Evolutionary conservation across 139 green algal genomes (phyloP), one percentile per base, ranked within the genome.

Genomic region (Astrephomene gubernaculifera): DNA sequence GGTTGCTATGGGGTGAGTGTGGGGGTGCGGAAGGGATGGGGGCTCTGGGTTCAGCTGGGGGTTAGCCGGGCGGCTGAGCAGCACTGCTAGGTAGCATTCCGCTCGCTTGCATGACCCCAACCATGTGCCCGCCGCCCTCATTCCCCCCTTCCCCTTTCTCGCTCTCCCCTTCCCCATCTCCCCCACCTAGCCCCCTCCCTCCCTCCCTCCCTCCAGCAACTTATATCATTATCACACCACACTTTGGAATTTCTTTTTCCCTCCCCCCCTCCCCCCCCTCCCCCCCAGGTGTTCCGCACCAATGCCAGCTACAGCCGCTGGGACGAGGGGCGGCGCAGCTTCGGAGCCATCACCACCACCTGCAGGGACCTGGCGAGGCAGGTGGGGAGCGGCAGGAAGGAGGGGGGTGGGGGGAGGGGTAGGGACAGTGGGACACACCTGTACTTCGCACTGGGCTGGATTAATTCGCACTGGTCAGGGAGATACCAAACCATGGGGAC

Each of bases 281-380:
- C 9, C 24, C 2, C 38, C 33, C 74, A 83, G 75, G 75, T 83
- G 75, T 83, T 83, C 61, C 75, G 93, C 29, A 95, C 91, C 70
- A 96, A 96, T 76, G 83, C 88, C 54, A 89, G 75, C 67, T 96
- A 94, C 78, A 84, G 60, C 5, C 91, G 78, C 2, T 89, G 76
- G 69, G 76, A 86, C 27, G 83, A 89, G 76, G 76, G 69, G 12
- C 69, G 85, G 27, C 85, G 79, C 25, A 67, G 33, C 65, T 86
- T 79, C 57, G 85, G 85, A 2, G 17, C 29, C 71, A 86, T 82
- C 61, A 86, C 76, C 44, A 86, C 71, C 61, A 78, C 74, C 33
- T 61, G 67, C 38, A 39, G 76, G 17, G 85, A 89, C 24, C 53
- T 86, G 1, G 78, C 85, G 57, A 31, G 85, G 27, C 85, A 89